Evolutionary conservation across 352 stramenopile genomes (phyloP).

Genomic region (Phytopythium sindhum): DNA sequence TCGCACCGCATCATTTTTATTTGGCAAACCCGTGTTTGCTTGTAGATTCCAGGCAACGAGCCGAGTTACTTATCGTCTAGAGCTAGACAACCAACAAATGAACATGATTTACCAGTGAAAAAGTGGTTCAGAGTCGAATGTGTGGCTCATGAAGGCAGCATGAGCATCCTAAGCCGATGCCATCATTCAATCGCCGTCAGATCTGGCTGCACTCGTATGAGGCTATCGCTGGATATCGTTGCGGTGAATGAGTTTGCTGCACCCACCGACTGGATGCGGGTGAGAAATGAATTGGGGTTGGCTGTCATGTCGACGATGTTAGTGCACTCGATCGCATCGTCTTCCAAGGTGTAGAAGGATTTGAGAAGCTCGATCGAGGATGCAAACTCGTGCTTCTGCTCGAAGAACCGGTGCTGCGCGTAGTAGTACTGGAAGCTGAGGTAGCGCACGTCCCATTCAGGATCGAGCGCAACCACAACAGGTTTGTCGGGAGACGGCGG

Average conservation of each 20-base stretch:
- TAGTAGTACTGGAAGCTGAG: constrained; percentile 68
- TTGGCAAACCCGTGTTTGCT: background rate
- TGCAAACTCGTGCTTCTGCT: constrained; percentile 26
- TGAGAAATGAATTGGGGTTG: constrained; percentile 12
- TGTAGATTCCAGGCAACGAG: background rate
- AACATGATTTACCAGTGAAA: background rate
- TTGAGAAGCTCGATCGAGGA: constrained; percentile 22
- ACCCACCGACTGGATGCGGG: background rate
- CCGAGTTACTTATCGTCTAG: background rate
- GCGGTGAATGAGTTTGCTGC: background rate
- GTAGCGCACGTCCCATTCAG: constrained; percentile 45
- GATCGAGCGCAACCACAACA: constrained; percentile 28
- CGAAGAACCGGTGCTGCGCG: constrained; percentile 44
- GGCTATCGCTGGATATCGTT: constrained; percentile 1
- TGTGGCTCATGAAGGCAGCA: background rate
- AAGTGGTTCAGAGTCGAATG: background rate
- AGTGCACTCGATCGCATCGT: constrained; percentile 17
- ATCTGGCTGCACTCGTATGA: background rate
- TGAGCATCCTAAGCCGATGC: background rate
- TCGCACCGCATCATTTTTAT: background rate
- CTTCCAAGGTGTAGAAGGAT: constrained; percentile 25
- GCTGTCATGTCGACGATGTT: constrained; percentile 17
- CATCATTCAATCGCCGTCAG: background rate
- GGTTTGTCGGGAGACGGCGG: constrained; percentile 3
- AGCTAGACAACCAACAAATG: background rate